Conservation (phyloP, 495 filamentous ascomycete genomes). For the Podospora bellae-mahoneyi region DNA sequence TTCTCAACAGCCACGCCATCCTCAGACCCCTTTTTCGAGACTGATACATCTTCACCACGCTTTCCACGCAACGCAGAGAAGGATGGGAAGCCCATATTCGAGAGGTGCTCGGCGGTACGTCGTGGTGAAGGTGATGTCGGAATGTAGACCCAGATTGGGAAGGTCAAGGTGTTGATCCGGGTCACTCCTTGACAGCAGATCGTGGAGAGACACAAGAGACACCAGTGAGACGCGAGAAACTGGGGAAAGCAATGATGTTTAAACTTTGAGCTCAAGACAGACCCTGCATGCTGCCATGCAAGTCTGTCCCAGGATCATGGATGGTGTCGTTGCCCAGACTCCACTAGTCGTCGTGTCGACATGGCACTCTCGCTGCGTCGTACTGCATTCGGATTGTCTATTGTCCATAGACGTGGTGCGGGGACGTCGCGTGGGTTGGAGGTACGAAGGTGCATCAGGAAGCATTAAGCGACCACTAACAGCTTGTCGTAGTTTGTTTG, state of each 20-base stretch:
- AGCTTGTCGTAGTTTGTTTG: neutral
- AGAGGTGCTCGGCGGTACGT: neutral
- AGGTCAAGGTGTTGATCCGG: neutral
- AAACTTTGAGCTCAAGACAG: neutral
- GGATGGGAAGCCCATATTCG: constrained; percentile 2
- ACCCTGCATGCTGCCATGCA: neutral
- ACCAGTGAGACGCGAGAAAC: neutral
- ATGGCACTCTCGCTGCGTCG: neutral
- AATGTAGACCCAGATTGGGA: neutral
- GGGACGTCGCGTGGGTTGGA: neutral
- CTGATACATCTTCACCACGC: neutral
- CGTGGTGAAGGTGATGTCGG: neutral
- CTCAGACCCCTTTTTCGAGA: neutral
- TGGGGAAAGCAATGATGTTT: neutral
- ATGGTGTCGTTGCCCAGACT: neutral
- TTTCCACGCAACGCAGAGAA: neutral
- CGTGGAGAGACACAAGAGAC: neutral
- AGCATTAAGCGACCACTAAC: neutral
- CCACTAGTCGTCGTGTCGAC: neutral
- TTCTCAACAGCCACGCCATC: constrained; percentile 3
- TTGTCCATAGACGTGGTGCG: neutral
- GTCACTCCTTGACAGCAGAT: neutral
- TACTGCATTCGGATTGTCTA: neutral
- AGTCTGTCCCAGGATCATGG: neutral
- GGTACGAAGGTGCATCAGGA: neutral